A percentile compares a stretch with the other conserved stretches of the same genome.
phyloP scores from a whole-genome alignment of 176 grass and related monocot species.

The Oryza glumipatula region DNA sequence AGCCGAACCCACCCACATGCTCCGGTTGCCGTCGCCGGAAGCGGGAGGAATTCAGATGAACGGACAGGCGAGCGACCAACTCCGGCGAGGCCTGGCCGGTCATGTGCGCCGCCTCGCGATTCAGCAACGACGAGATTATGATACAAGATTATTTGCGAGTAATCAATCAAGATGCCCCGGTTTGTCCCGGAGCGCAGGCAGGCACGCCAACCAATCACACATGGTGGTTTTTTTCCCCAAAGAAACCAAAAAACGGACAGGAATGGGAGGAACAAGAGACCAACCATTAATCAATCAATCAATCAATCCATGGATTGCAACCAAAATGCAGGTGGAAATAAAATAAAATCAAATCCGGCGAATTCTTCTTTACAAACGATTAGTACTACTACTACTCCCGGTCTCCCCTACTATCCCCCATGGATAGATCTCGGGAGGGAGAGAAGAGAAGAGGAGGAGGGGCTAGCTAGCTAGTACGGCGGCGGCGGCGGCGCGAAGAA shows the following conservation, averaged over 20 bases:
- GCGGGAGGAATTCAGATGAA: not conserved
- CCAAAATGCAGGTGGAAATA: not conserved
- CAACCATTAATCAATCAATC: not conserved
- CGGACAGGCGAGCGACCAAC: not conserved
- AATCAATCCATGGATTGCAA: conserved; percentile 1
- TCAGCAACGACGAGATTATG: too few species aligned
- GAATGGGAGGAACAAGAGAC: not conserved
- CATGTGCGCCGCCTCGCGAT: too few species aligned
- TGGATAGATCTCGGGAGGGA: conserved; percentile 4
- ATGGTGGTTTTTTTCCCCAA: not conserved
- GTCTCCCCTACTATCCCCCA: not conserved
- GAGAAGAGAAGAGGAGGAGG: too few species aligned
- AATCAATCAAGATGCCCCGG: not conserved
- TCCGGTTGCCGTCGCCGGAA: conserved; percentile 5
- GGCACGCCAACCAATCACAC: not conserved
- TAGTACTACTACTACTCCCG: too few species aligned
- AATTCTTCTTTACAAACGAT: conserved; percentile 8
- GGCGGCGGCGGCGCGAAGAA: conserved; percentile 31
- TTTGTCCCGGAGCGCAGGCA: not conserved
- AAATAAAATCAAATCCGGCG: not conserved
- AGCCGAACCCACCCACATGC: conserved; percentile 3
- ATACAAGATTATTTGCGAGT: too few species aligned
- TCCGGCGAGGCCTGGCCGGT: conserved; percentile 2
- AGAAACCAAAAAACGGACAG: not conserved
- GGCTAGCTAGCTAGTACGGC: conserved; percentile 1